Evolutionary conservation across 2,329 filamentous ascomycete genomes (phyloP).

Genomic region (Myriosclerotinia scirpicola): DNA sequence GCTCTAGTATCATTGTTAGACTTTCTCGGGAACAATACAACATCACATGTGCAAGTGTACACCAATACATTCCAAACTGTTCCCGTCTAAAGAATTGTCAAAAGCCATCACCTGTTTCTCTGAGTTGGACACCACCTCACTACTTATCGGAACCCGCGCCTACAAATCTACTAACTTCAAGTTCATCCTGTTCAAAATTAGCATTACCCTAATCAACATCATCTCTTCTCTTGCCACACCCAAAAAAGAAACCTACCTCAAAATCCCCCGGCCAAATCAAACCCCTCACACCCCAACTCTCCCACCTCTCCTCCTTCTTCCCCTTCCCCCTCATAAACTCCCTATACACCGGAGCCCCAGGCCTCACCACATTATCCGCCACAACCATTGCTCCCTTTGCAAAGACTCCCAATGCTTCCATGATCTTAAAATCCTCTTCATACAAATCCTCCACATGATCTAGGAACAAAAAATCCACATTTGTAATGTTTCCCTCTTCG

Average conservation of each 20-base stretch:
- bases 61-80: too few relatives aligned
- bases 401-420: conserved; percentile 66
- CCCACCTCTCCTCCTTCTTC: conserved; percentile 38
- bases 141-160: neutral
- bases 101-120: neutral
- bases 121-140: neutral
- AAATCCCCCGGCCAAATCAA: conserved; percentile 27
- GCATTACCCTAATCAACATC: neutral
- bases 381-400: conserved; percentile 59
- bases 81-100: neutral
- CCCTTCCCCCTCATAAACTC: conserved; percentile 59
- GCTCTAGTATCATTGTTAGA: too few relatives aligned
- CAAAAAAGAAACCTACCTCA: conserved; percentile 20
- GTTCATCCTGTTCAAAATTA: conserved; percentile 21
- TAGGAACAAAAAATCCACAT: conserved; percentile 72
- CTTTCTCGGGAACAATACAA: too few relatives aligned
- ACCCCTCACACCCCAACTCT: conserved; percentile 30
- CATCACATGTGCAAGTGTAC: too few relatives aligned
- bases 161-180: conserved; percentile 22
- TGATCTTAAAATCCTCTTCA: conserved; percentile 69
- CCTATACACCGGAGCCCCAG: conserved; percentile 67
- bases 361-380: conserved; percentile 69
- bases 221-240: too few relatives aligned
- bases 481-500: conserved; percentile 49
- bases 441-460: conserved; percentile 79